These are phyloP conservation scores for Catharanthus roseus DNA, from an alignment of 257 asterid species.

Conservation along the genomic window DNA sequence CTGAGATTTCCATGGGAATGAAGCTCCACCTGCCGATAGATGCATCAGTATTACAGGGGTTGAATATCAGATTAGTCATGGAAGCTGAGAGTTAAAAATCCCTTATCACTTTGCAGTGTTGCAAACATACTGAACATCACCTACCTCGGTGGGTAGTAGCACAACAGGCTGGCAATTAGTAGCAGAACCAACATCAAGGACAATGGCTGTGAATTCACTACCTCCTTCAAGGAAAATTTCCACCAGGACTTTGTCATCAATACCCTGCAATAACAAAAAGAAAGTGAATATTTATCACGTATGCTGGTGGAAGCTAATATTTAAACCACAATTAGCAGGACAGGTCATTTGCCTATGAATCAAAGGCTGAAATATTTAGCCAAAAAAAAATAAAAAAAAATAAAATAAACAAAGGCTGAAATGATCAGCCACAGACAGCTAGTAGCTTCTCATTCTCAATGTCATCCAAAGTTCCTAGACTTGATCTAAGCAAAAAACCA, in stretches of 20 bases:
- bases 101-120: neutral
- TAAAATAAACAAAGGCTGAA: neutral
- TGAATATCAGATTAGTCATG: neutral
- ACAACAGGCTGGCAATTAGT: constrained; percentile 64
- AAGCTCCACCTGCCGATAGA: constrained; percentile 64
- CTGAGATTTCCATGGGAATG: constrained; percentile 48
- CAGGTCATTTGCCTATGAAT: neutral
- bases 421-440: neutral
- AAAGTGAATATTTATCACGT: constrained; percentile 12
- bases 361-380: neutral
- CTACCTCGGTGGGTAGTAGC: constrained; percentile 79
- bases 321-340: constrained; percentile 5
- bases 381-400: too few species aligned
- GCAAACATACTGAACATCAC: neutral
- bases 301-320: constrained; percentile 12
- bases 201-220: constrained; percentile 77
- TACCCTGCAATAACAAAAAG: constrained; percentile 49
- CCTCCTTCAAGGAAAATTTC: constrained; percentile 91
- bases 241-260: constrained; percentile 71
- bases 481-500: neutral
- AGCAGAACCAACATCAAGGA: constrained; percentile 77
- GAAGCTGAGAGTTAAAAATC: neutral
- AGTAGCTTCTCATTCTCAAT: neutral
- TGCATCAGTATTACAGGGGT: neutral
- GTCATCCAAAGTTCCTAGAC: neutral